These are phyloP conservation scores for Panaeolus papilionaceus DNA, from an alignment of 768 basidiomycete genomes.

Conservation along the genomic window DNA sequence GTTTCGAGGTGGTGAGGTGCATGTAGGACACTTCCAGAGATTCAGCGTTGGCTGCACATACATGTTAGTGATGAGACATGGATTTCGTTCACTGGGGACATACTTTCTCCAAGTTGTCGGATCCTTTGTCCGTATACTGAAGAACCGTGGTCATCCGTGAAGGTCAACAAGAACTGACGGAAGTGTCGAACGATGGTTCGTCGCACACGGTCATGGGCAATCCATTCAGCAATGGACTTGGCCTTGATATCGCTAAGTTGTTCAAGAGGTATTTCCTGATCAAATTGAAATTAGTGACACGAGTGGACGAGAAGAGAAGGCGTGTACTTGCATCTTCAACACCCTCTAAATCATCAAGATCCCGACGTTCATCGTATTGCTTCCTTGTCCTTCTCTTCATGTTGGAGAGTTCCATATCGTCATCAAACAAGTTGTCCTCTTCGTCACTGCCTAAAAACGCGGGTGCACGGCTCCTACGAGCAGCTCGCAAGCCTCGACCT, in stretches of 20 bases:
- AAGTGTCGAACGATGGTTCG: slow-evolving; percentile 92
- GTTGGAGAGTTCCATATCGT: slow-evolving; percentile 67
- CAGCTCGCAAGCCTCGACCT: slow-evolving; percentile 77
- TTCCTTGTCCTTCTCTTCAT: slow-evolving; percentile 86
- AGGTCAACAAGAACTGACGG: slow-evolving; percentile 94
- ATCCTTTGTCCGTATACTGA: slow-evolving; percentile 97
- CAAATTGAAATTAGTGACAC: not conserved
- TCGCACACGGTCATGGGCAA: slow-evolving; percentile 89
- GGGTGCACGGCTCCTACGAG: slow-evolving; percentile 81
- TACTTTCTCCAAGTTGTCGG: slow-evolving; percentile 93
- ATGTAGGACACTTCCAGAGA: slow-evolving; percentile 97
- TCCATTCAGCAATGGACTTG: slow-evolving; percentile 97
- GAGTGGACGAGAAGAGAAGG: slow-evolving; percentile 3
- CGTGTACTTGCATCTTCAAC: slow-evolving; percentile 73
- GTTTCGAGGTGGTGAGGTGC: slow-evolving; percentile 91
- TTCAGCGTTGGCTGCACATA: slow-evolving; percentile 84
- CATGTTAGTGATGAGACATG: slow-evolving; percentile 14
- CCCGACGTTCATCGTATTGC: slow-evolving; percentile 92
- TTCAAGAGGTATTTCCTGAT: slow-evolving; percentile 91
- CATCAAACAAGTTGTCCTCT: slow-evolving; percentile 78
- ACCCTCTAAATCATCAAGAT: slow-evolving; percentile 91
- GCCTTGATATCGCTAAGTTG: slow-evolving; percentile 98
- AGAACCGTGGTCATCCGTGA: slow-evolving; percentile 88
- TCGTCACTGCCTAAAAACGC: slow-evolving; percentile 88
- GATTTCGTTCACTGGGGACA: slow-evolving; percentile 27